Percentiles rank a stretch among this genome's conserved stretches.
These are phyloP conservation scores for Venturia oleaginea DNA, from an alignment of 2,329 filamentous ascomycete species.

Conservation along the genomic window DNA sequence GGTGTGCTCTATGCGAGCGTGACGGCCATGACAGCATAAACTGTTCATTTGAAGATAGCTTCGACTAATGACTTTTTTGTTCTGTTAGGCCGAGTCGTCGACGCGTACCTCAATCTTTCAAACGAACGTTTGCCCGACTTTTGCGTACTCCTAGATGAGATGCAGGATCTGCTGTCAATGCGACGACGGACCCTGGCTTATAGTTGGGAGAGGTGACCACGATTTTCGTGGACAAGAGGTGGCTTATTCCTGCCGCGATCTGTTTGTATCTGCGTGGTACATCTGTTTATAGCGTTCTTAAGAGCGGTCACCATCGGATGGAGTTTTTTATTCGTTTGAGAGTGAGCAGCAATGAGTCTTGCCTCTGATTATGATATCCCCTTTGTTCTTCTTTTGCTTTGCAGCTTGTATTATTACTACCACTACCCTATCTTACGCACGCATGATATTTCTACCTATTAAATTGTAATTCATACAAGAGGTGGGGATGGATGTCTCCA, in stretches of 20 bases:
- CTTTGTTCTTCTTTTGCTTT: neutral
- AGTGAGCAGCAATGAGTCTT: neutral
- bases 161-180: neutral
- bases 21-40: conserved; percentile 96
- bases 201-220: neutral
- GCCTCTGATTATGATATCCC: neutral
- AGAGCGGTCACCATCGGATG: conserved; percentile 2
- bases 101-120: neutral
- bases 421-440: neutral
- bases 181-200: neutral
- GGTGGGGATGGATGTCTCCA: neutral
- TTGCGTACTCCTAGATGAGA: neutral
- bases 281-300: neutral
- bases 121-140: neutral
- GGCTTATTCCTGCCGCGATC: neutral
- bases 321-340: neutral
- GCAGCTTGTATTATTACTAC: neutral
- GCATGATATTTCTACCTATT: neutral
- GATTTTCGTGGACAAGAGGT: neutral
- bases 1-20: conserved; percentile 93
- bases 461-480: neutral
- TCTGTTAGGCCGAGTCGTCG: neutral
- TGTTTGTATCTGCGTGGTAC: neutral
- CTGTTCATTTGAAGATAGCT: conserved; percentile 82
- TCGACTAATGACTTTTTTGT: conserved; percentile 15